These are phyloP conservation scores for Nemania sp. DNA, from an alignment of 2,329 filamentous ascomycete genomes.

Conservation along the genomic window DNA sequence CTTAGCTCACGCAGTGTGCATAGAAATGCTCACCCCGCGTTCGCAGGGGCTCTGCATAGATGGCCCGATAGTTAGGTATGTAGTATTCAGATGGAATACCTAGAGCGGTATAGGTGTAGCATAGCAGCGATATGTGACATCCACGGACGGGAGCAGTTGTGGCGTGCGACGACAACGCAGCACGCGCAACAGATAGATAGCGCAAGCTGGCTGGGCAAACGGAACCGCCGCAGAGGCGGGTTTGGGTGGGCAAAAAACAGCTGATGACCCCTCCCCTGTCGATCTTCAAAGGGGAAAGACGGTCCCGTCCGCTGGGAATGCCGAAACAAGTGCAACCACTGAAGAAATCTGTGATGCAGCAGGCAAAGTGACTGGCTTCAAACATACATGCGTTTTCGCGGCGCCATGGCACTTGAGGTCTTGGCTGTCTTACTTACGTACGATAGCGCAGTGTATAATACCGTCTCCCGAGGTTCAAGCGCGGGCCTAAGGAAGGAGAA, in stretches of 20 bases:
- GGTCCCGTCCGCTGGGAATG: conserved; percentile 11
- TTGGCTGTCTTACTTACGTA: conserved; percentile 13
- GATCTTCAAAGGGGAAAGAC: conserved; percentile 3
- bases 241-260: neutral
- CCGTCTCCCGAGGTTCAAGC: neutral
- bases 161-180: neutral
- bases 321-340: conserved; percentile 11
- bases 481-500: conserved; percentile 4
- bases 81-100: too few relatives aligned
- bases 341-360: neutral
- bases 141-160: too few relatives aligned
- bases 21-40: too few relatives aligned
- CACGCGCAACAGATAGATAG: neutral
- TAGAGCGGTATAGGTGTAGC: too few relatives aligned
- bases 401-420: conserved; percentile 5
- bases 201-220: conserved; percentile 6
- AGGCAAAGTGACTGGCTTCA: neutral
- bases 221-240: conserved; percentile 9
- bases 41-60: too few relatives aligned
- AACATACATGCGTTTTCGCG: too few relatives aligned
- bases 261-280: conserved; percentile 12
- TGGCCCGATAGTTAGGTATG: too few relatives aligned
- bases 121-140: neutral
- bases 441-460: too few relatives aligned
- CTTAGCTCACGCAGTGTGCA: neutral